Conservation (phyloP, 73 alveolate genomes). For the Paramecium octaurelia region DNA sequence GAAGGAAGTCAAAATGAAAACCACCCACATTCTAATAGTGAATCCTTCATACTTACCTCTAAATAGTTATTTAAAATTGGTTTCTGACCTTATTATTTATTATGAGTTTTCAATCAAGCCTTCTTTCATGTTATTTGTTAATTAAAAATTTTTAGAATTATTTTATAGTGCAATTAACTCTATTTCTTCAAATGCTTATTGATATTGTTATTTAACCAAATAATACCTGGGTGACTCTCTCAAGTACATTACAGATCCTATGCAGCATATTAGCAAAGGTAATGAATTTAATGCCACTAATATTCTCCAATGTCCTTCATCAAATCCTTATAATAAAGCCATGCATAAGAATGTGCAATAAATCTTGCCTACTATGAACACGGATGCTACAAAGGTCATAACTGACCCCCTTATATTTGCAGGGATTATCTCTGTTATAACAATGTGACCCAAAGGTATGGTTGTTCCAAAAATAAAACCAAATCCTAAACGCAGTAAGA, state of each 20-base stretch:
- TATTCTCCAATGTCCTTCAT: slow-evolving; percentile 30
- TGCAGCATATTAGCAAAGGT: neutral
- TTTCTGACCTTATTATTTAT: neutral
- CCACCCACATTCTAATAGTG: slow-evolving; percentile 33
- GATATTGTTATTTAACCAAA: neutral
- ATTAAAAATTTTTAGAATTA: neutral
- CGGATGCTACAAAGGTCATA: neutral
- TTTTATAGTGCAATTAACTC: neutral
- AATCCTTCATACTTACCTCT: neutral
- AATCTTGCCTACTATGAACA: slow-evolving; percentile 7
- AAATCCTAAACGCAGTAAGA: neutral
- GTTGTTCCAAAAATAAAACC: slow-evolving; percentile 46
- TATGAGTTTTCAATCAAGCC: neutral
- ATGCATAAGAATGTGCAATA: slow-evolving; percentile 12
- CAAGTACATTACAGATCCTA: neutral
- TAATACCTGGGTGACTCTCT: slow-evolving; percentile 34
- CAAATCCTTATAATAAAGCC: neutral
- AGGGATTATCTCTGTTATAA: slow-evolving; percentile 19
- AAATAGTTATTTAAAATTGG: neutral
- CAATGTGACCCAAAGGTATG: slow-evolving; percentile 33
- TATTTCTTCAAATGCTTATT: slow-evolving; percentile 22
- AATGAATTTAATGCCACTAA: neutral
- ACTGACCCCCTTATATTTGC: neutral
- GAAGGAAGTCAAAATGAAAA: slow-evolving; percentile 21
- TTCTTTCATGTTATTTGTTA: neutral